A percentile compares a stretch with the other conserved stretches of the same genome.
These are phyloP conservation scores for Cladosporium cucumerinum DNA, from an alignment of 2,329 filamentous ascomycete genomes.

Conservation along the genomic window DNA sequence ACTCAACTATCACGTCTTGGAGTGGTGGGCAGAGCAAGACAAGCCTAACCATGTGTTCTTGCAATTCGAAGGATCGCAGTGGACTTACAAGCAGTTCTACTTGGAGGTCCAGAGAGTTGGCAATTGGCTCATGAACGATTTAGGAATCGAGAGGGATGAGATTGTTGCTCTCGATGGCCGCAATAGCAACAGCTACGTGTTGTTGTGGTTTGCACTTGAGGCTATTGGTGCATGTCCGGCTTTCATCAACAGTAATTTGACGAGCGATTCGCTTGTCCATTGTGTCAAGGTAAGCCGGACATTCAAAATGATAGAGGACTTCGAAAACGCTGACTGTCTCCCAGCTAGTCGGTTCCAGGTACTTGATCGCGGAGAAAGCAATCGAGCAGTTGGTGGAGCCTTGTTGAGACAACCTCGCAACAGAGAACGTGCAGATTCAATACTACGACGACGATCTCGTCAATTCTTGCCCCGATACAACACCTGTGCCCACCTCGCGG, in stretches of 20 bases:
- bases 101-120: conserved; percentile 67
- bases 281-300: conserved; percentile 33
- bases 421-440: conserved; percentile 22
- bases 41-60: conserved; percentile 26
- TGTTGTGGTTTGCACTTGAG: conserved; percentile 57
- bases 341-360: conserved; percentile 27
- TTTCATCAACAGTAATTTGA: conserved; percentile 36
- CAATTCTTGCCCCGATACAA: conserved; percentile 20
- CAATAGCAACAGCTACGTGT: conserved; percentile 35
- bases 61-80: conserved; percentile 40
- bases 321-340: neutral
- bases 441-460: conserved; percentile 28
- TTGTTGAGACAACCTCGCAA: conserved; percentile 22
- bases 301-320: neutral
- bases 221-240: conserved; percentile 37
- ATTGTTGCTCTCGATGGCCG: conserved; percentile 35
- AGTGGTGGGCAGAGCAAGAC: conserved; percentile 26
- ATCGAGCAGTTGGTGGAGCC: conserved; percentile 27
- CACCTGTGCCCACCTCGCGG: conserved; percentile 25
- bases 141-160: conserved; percentile 37
- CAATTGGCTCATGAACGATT: conserved; percentile 64
- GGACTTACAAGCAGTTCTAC: conserved; percentile 72
- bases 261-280: conserved; percentile 34
- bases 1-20: conserved; percentile 28
- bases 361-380: conserved; percentile 27